A percentile compares a stretch with the other conserved stretches of the same genome.
These are phyloP conservation scores for Penicillium sp. DNA, from an alignment of 2,329 filamentous ascomycete species.

Conservation along the genomic window DNA sequence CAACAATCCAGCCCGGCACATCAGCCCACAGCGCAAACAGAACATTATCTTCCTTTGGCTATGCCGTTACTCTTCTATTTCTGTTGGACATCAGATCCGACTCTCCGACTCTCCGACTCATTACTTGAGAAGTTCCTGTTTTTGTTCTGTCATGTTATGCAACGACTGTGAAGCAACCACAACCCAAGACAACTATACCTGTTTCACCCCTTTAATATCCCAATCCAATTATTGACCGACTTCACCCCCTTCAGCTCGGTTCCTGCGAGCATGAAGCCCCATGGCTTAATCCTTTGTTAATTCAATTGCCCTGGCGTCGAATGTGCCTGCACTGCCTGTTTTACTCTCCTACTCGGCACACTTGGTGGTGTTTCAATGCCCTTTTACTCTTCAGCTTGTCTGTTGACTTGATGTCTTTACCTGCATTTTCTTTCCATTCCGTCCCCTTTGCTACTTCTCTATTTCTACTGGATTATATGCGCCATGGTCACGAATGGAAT, in stretches of 20 bases:
- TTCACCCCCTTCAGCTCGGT: background rate
- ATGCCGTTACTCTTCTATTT: background rate
- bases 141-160: background rate
- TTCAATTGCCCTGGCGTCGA: background rate
- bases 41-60: background rate
- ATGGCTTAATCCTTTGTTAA: background rate
- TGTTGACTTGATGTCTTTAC: background rate
- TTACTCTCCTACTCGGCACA: background rate
- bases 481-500: slow-evolving; percentile 10
- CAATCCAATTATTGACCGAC: background rate
- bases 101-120: background rate
- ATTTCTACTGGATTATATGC: slow-evolving; percentile 2
- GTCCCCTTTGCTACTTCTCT: background rate
- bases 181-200: background rate
- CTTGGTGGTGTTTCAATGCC: background rate
- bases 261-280: background rate
- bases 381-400: background rate
- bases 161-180: background rate
- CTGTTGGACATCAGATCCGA: background rate
- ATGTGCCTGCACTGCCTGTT: background rate
- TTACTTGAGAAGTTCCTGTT: background rate
- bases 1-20: background rate
- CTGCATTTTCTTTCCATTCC: background rate
- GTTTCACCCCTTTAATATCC: background rate
- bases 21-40: background rate